phyloP scores from a whole-genome alignment of 169 alveolate species.

The Plasmodium coatneyi region DNA sequence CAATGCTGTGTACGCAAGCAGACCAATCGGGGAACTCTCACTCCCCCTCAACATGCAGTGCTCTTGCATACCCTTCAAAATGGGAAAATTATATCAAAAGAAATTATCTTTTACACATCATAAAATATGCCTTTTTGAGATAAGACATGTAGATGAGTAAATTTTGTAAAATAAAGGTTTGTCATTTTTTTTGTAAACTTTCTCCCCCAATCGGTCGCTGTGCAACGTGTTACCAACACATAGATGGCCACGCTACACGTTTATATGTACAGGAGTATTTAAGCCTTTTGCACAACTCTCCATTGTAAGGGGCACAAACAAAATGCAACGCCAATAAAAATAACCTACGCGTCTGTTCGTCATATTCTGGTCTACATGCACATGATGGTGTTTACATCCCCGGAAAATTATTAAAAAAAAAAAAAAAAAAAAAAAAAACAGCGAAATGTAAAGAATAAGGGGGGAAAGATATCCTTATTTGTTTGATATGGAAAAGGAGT shows the following conservation, averaged over 20 bases:
- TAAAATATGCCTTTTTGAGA: background rate
- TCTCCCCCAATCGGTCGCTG: background rate
- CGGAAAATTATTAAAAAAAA: background rate
- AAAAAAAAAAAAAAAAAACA: too few relatives aligned
- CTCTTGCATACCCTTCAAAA: background rate
- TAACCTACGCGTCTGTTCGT: background rate
- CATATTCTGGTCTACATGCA: background rate
- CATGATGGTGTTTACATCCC: background rate
- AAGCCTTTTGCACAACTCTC: background rate
- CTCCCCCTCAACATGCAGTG: background rate
- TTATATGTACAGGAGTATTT: background rate
- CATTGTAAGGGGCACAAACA: background rate
- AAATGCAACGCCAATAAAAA: background rate
- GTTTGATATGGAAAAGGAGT: background rate
- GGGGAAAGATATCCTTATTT: background rate
- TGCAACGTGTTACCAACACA: background rate
- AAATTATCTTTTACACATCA: background rate
- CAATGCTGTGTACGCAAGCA: background rate
- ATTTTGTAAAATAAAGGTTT: background rate
- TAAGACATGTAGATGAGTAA: background rate
- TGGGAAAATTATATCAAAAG: background rate
- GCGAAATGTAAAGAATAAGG: background rate
- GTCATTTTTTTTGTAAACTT: background rate
- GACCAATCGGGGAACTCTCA: background rate
- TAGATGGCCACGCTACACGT: background rate